These are phyloP conservation scores for Colletotrichum kahawae DNA, from an alignment of 2,329 filamentous ascomycete species.

Conservation along the genomic window DNA sequence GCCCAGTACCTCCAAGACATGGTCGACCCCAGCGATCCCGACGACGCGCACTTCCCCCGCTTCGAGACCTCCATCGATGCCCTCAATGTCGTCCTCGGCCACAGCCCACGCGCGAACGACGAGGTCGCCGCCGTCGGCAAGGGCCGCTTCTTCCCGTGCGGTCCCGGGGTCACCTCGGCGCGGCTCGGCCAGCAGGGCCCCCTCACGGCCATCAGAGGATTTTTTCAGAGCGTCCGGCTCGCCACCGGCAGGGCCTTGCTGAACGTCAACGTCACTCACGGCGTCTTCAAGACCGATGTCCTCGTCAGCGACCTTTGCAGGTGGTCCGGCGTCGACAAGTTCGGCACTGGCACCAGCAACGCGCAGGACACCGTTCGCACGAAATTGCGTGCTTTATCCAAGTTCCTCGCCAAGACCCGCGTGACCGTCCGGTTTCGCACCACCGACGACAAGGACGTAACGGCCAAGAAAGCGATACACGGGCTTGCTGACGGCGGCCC, in stretches of 20 bases:
- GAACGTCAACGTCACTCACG: constrained; percentile 60
- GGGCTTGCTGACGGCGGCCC: constrained; percentile 31
- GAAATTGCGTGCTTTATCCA: constrained; percentile 35
- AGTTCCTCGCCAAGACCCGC: constrained; percentile 42
- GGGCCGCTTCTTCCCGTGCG: constrained; percentile 53
- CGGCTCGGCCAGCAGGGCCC: constrained; percentile 32
- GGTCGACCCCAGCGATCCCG: constrained; percentile 35
- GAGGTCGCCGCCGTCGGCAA: constrained; percentile 47
- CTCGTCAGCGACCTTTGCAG: constrained; percentile 28
- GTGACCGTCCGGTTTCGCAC: constrained; percentile 37
- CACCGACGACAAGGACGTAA: constrained; percentile 19
- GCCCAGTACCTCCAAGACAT: constrained; percentile 49
- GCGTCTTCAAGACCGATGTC: constrained; percentile 52
- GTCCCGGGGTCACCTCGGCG: constrained; percentile 28
- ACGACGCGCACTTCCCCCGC: constrained; percentile 48
- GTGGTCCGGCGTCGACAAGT: constrained; percentile 2
- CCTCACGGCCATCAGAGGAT: constrained; percentile 53
- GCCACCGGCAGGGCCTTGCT: constrained; percentile 58
- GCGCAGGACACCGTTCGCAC: not conserved
- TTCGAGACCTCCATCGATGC: constrained; percentile 54
- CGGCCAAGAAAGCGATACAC: constrained; percentile 27
- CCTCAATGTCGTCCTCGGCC: constrained; percentile 56
- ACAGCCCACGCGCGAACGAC: constrained; percentile 40
- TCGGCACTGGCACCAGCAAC: not conserved
- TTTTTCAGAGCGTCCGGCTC: too few relatives aligned